Conservation (phyloP, 1,284 basidiomycete species). For the Wallemia ichthyophaga region DNA sequence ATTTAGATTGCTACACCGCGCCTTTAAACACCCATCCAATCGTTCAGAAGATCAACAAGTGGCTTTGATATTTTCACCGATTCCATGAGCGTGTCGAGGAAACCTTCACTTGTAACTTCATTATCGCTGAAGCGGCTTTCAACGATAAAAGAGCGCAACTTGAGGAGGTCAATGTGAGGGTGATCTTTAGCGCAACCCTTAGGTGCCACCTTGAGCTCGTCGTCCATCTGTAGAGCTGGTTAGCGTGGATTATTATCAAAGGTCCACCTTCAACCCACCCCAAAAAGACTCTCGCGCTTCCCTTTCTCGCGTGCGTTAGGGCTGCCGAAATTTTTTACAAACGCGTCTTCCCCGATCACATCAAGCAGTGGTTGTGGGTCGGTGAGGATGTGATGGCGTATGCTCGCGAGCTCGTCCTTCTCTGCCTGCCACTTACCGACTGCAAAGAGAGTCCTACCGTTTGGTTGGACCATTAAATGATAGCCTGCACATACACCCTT, state of each 20-base stretch:
- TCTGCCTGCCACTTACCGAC: slow-evolving; percentile 60
- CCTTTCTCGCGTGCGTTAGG: not conserved
- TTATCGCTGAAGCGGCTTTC: slow-evolving; percentile 38
- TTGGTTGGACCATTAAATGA: slow-evolving; percentile 33
- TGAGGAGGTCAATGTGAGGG: slow-evolving; percentile 55
- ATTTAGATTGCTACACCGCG: not conserved
- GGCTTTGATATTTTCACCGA: slow-evolving; percentile 31
- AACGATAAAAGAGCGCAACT: slow-evolving; percentile 48
- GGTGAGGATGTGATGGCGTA: slow-evolving; percentile 15
- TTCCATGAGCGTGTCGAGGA: slow-evolving; percentile 29
- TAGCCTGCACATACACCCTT: slow-evolving; percentile 48
- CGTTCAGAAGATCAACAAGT: slow-evolving; percentile 34
- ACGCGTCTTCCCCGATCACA: not conserved
- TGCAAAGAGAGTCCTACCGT: slow-evolving; percentile 35
- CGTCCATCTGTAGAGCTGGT: not conserved
- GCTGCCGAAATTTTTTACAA: not conserved
- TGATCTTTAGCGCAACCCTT: slow-evolving; percentile 63
- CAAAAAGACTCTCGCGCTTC: not conserved
- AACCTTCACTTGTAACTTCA: slow-evolving; percentile 34
- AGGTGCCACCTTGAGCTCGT: slow-evolving; percentile 39
- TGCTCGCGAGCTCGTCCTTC: slow-evolving; percentile 38
- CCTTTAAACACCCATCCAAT: not conserved
- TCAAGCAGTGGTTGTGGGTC: not conserved
- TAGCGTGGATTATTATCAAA: not conserved
- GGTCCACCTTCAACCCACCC: not conserved